Conservation (phyloP, 805 yeast species). For the Wickerhamiella vanderwaltii region DNA sequence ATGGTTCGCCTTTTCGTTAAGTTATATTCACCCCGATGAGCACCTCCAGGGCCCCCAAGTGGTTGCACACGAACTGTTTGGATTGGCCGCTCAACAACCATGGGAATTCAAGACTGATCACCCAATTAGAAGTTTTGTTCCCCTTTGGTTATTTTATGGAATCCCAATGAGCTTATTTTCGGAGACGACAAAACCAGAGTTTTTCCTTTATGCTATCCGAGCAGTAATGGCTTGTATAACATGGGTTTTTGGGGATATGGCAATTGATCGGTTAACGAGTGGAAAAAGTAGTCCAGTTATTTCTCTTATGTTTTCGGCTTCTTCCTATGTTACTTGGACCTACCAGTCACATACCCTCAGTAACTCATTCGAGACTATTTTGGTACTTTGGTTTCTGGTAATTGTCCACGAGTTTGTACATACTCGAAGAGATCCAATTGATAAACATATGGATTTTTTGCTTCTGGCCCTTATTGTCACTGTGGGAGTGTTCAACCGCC, state of each 20-base stretch:
- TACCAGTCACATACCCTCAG: slow-evolving; percentile 83
- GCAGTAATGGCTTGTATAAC: slow-evolving; percentile 34
- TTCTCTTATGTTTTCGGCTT: slow-evolving; percentile 32
- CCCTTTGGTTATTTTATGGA: slow-evolving; percentile 55
- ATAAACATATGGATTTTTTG: slow-evolving; percentile 28
- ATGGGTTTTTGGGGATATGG: slow-evolving; percentile 31
- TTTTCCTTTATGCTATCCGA: slow-evolving; percentile 43
- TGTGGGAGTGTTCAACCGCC: slow-evolving; percentile 71
- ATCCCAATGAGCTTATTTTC: slow-evolving; percentile 41
- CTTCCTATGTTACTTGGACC: slow-evolving; percentile 60
- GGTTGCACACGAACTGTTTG: slow-evolving; percentile 35
- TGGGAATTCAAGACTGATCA: slow-evolving; percentile 63
- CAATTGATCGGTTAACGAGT: slow-evolving; percentile 37
- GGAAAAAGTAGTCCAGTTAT: slow-evolving; percentile 35
- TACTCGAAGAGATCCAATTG: slow-evolving; percentile 16
- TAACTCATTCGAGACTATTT: slow-evolving; percentile 57
- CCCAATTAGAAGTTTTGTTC: slow-evolving; percentile 63
- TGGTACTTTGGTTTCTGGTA: slow-evolving; percentile 40
- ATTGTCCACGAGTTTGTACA: slow-evolving; percentile 33
- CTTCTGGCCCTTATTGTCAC: slow-evolving; percentile 41
- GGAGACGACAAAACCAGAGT: slow-evolving; percentile 33
- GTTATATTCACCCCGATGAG: slow-evolving; percentile 96
- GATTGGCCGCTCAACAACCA: slow-evolving; percentile 42
- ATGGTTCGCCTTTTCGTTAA: slow-evolving; percentile 49
- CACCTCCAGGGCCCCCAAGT: slow-evolving; percentile 87